Evolutionary conservation across 2,329 filamentous ascomycete species (phyloP).

Genomic region (Ceratocystis smalleyi): DNA sequence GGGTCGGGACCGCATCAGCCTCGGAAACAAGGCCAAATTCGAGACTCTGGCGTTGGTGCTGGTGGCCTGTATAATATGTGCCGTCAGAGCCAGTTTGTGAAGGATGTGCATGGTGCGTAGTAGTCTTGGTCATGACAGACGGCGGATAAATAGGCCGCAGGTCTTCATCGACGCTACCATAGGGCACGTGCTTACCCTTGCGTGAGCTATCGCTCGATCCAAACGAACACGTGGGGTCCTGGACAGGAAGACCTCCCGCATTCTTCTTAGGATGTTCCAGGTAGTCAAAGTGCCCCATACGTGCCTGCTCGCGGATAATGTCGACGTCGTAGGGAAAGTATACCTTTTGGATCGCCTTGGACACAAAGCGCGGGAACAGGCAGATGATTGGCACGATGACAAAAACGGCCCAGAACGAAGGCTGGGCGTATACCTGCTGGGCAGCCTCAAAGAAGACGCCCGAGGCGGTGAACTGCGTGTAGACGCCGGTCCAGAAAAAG

Average conservation of each 20-base stretch:
- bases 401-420: constrained; percentile 77
- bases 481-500: constrained; percentile 92
- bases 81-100: constrained; percentile 89
- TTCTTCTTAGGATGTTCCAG: constrained; percentile 31
- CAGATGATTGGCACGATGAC: constrained; percentile 67
- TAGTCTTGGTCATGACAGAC: constrained; percentile 64
- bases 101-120: constrained; percentile 50
- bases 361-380: constrained; percentile 70
- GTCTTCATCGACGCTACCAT: constrained; percentile 65
- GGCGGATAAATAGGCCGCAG: constrained; percentile 85
- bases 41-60: constrained; percentile 24
- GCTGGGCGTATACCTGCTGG: constrained; percentile 59
- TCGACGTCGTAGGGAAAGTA: constrained; percentile 88
- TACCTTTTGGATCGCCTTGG: constrained; percentile 84
- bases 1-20: constrained; percentile 7
- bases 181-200: constrained; percentile 40
- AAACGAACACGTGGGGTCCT: constrained; percentile 15
- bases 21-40: constrained; percentile 14
- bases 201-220: constrained; percentile 34
- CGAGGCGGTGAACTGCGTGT: constrained; percentile 38
- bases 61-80: constrained; percentile 67
- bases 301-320: constrained; percentile 85
- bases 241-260: constrained; percentile 10
- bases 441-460: constrained; percentile 58
- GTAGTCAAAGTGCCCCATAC: constrained; percentile 65